A percentile compares a stretch with the other conserved stretches of the same genome.
phyloP scores from a whole-genome alignment of 495 filamentous ascomycete genomes.

The Symbiotaphrina buchneri region DNA sequence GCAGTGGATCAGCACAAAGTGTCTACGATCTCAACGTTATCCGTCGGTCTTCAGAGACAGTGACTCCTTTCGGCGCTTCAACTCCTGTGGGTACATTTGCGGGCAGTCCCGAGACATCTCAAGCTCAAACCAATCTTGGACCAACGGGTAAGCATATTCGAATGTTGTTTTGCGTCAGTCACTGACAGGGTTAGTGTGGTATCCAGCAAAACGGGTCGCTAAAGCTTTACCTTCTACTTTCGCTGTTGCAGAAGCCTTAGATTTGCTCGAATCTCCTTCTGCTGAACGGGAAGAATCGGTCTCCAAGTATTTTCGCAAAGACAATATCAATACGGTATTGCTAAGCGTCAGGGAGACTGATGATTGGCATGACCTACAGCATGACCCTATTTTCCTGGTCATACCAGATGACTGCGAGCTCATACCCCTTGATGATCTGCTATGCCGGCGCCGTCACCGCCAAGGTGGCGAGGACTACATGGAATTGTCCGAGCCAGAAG shows the following conservation, averaged over 20 bases:
- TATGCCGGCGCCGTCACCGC: neutral
- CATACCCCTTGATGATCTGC: constrained; percentile 6
- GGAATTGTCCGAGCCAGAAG: neutral
- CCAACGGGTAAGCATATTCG: too few relatives aligned
- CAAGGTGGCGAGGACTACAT: neutral
- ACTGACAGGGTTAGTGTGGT: neutral
- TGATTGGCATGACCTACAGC: constrained; percentile 18
- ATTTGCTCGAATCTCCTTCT: too few relatives aligned
- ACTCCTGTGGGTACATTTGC: too few relatives aligned
- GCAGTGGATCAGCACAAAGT: too few relatives aligned
- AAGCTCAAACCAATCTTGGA: too few relatives aligned
- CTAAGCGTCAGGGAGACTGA: constrained; percentile 17
- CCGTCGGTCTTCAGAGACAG: too few relatives aligned
- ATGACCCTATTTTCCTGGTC: constrained; percentile 22
- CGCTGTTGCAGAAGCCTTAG: neutral
- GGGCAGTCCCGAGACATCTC: too few relatives aligned
- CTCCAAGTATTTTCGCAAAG: constrained; percentile 21
- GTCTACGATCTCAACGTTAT: too few relatives aligned
- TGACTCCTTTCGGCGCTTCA: too few relatives aligned
- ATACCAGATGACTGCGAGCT: constrained; percentile 11
- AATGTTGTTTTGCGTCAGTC: too few relatives aligned
- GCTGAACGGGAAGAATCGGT: constrained; percentile 19
- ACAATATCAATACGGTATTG: constrained; percentile 20
- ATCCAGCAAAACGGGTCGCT: constrained; percentile 1
- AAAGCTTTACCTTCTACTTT: neutral